Base-by-base conservation (phyloP, 306 rosid genomes). In the Trifolium repens region DNA sequence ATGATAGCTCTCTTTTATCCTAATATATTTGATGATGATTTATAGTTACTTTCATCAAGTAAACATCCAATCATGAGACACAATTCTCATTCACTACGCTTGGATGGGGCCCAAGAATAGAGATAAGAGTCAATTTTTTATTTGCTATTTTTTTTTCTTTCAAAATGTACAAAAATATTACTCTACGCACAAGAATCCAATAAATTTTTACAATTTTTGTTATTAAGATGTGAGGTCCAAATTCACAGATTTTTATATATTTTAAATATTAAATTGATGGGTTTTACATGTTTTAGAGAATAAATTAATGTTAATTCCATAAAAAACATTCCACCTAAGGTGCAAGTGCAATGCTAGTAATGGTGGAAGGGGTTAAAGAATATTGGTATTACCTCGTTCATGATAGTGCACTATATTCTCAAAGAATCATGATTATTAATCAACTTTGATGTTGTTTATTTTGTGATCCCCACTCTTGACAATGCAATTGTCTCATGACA, bases 51-150 rank as follows among this genome's bases (percentile, higher is more conserved):
- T 72, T 81, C 82, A 78, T 13, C 66, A 77, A 63, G 10, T 65
- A 61, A 59, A 67, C 22, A 73, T 82, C 73, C 71, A 58, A 27
- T 67, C 74, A 49, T 27, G 55, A 44, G 13, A n/a, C 1, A 35
- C 75, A 32, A 32, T 86, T 83, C 76, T 59, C 77, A 78, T 68
- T 84, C 60, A 62, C 84, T 57, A 43, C 4, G 5, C 47, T 43
- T 10, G 47, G 47, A 43, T 43, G 14, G 14, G 47, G 12, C 5
- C 47, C 46, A 42, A 42, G 46, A 42, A 42, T 10, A 43, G 3
- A 43, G 14, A 14, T 13, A 13, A 47, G 17, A 47, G 53, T 47
- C 53, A 13, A 11, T 13, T 46, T 14, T 46, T 46, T 13, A 46
- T 13, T 46, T 46, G 0, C 5, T 47, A 14, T 14, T 47, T 47